Conservation (phyloP, 1,284 basidiomycete species). For the Apiotrichum gamsii region DNA sequence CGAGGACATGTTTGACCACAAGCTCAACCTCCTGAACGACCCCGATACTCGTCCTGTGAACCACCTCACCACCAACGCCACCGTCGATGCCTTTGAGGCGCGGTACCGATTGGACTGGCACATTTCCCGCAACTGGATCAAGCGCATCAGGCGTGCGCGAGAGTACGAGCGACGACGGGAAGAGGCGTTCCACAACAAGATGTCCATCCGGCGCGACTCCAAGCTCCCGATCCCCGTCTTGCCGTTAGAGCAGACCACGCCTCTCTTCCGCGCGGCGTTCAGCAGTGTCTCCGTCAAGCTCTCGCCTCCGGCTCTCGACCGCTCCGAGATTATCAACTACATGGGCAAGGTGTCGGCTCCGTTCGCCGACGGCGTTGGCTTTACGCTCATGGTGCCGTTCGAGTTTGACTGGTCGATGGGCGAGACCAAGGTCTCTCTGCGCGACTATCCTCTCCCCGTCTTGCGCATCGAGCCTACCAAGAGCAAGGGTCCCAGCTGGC, state of each 20-base stretch:
- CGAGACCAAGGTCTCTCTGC: slow-evolving; percentile 60
- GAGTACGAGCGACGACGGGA: slow-evolving; percentile 49
- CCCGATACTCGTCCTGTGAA: slow-evolving; percentile 17
- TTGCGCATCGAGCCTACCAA: slow-evolving; percentile 46
- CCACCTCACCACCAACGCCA: slow-evolving; percentile 36
- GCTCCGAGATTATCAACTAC: slow-evolving; percentile 53
- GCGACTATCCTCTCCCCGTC: slow-evolving; percentile 63
- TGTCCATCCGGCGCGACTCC: slow-evolving; percentile 26
- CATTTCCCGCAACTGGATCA: slow-evolving; percentile 73
- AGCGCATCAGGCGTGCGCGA: slow-evolving; percentile 50
- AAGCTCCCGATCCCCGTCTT: slow-evolving; percentile 50
- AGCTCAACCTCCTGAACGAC: slow-evolving; percentile 55
- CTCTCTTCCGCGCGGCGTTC: slow-evolving; percentile 67
- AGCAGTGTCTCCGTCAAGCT: slow-evolving; percentile 58
- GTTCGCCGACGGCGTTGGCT: slow-evolving; percentile 66
- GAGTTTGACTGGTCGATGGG: slow-evolving; percentile 67
- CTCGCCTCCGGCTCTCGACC: slow-evolving; percentile 52
- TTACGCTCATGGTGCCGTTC: slow-evolving; percentile 76
- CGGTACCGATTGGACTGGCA: slow-evolving; percentile 64
- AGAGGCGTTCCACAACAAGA: slow-evolving; percentile 36
- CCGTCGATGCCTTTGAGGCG: slow-evolving; percentile 66
- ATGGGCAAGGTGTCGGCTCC: slow-evolving; percentile 41
- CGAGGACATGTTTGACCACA: slow-evolving; percentile 74
- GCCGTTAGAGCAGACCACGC: slow-evolving; percentile 54
- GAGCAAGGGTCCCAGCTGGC: slow-evolving; percentile 15